A percentile compares a stretch with the other conserved stretches of the same genome.
These are phyloP conservation scores for Trichoderma gracile DNA, from an alignment of 2,329 filamentous ascomycete species.

Conservation along the genomic window DNA sequence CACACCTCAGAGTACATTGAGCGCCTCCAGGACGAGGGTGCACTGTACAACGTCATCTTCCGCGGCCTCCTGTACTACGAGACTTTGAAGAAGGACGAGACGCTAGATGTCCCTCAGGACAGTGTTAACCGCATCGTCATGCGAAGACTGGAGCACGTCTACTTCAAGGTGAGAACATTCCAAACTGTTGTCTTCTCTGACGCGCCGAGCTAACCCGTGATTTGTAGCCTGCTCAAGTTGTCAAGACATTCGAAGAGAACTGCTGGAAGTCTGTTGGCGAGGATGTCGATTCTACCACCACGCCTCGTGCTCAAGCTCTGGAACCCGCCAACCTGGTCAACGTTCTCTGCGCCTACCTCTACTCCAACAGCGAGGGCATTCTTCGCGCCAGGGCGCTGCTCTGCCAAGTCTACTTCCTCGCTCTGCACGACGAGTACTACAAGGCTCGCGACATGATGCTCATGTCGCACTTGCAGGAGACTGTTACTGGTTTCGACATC, in stretches of 20 bases:
- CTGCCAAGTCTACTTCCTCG: slow-evolving; percentile 97
- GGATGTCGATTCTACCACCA: slow-evolving; percentile 74
- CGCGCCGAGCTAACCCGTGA: slow-evolving; percentile 24
- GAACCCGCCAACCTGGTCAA: slow-evolving; percentile 78
- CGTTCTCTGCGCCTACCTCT: slow-evolving; percentile 90
- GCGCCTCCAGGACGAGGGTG: slow-evolving; percentile 83
- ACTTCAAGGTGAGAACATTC: slow-evolving; percentile 75
- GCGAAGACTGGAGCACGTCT: slow-evolving; percentile 92
- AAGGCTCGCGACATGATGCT: slow-evolving; percentile 98
- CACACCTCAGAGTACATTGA: slow-evolving; percentile 99
- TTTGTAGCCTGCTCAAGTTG: slow-evolving; percentile 76
- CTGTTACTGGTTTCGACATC: slow-evolving; percentile 93
- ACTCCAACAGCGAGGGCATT: slow-evolving; percentile 91
- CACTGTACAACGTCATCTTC: slow-evolving; percentile 90
- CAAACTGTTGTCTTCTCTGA: not conserved
- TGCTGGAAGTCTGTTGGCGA: slow-evolving; percentile 80
- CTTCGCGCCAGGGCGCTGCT: slow-evolving; percentile 96
- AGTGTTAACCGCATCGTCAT: slow-evolving; percentile 90
- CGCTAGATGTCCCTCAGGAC: slow-evolving; percentile 77
- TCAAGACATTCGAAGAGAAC: slow-evolving; percentile 91
- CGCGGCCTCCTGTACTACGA: slow-evolving; percentile 88
- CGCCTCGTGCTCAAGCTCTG: slow-evolving; percentile 65
- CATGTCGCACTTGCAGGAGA: slow-evolving; percentile 98
- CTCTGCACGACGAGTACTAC: slow-evolving; percentile 97
- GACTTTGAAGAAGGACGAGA: slow-evolving; percentile 67